phyloP scores from a whole-genome alignment of 2,329 filamentous ascomycete species.

The Arachnopeziza araneosa region DNA sequence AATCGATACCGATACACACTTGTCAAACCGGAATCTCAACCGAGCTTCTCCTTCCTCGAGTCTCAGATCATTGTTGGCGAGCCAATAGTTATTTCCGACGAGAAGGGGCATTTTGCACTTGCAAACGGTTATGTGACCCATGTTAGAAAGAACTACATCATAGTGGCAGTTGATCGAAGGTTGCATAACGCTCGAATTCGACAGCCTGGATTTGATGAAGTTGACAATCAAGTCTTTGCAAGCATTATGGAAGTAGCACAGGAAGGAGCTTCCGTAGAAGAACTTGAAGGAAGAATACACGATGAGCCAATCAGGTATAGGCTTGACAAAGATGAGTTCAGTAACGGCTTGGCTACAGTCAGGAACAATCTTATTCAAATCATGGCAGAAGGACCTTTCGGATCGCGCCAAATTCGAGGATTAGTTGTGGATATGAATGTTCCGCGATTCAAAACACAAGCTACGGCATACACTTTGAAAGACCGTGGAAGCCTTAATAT shows the following conservation, averaged over 20 bases:
- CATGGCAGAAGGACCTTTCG: constrained; percentile 74
- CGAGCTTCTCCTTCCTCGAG: constrained; percentile 79
- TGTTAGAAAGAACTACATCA: constrained; percentile 69
- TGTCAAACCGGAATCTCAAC: constrained; percentile 56
- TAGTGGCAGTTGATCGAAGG: constrained; percentile 82
- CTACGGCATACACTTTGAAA: constrained; percentile 58
- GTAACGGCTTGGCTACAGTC: constrained; percentile 92
- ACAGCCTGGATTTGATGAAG: constrained; percentile 68
- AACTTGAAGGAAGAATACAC: constrained; percentile 41
- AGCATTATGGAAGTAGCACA: constrained; percentile 83
- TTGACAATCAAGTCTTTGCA: constrained; percentile 76
- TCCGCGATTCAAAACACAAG: constrained; percentile 65
- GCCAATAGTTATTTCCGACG: constrained; percentile 93
- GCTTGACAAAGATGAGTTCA: constrained; percentile 96
- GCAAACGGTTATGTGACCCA: constrained; percentile 86
- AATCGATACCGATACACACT: constrained; percentile 88
- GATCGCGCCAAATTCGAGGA: constrained; percentile 65
- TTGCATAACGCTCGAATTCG: constrained; percentile 80
- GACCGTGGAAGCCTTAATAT: constrained; percentile 69
- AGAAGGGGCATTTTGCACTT: constrained; percentile 89
- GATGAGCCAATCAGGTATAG: constrained; percentile 65
- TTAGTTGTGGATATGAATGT: constrained; percentile 72
- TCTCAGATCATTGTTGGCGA: constrained; percentile 85
- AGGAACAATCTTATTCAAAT: constrained; percentile 90
- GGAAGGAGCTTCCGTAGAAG: constrained; percentile 45